These are phyloP conservation scores for Aspergillus sp. DNA, from an alignment of 2,329 filamentous ascomycete species.

Conservation along the genomic window DNA sequence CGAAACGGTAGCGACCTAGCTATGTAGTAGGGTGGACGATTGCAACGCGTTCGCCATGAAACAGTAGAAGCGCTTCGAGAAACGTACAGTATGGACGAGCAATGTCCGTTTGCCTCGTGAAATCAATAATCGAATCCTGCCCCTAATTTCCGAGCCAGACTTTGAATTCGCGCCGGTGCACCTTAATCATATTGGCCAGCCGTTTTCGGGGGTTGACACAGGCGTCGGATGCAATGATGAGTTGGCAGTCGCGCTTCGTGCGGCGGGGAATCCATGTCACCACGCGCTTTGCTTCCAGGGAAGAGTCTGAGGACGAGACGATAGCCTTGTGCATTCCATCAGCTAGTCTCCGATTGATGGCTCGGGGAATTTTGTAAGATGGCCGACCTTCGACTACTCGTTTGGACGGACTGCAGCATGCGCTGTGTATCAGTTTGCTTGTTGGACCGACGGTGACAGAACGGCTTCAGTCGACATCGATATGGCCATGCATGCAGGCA, in stretches of 20 bases:
- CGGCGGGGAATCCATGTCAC: slow-evolving; percentile 47
- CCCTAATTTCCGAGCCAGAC: too few species aligned
- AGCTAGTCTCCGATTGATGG: slow-evolving; percentile 3
- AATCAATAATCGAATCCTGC: slow-evolving; percentile 3
- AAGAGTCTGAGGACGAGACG: slow-evolving; percentile 5
- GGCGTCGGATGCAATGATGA: slow-evolving; percentile 69
- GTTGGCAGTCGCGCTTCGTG: slow-evolving; percentile 56
- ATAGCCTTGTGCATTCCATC: neutral
- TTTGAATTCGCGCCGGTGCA: slow-evolving; percentile 11
- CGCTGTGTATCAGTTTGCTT: slow-evolving; percentile 13
- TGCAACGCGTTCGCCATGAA: too few species aligned
- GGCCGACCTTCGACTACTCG: neutral
- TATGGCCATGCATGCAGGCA: too few species aligned
- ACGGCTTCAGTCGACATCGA: too few species aligned
- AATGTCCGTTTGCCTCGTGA: slow-evolving; percentile 6
- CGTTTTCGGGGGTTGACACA: slow-evolving; percentile 27
- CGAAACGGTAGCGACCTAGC: neutral
- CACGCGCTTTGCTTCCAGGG: slow-evolving; percentile 19
- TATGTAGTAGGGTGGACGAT: neutral
- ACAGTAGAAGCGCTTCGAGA: too few species aligned
- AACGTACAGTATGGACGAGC: too few species aligned
- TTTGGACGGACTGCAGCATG: slow-evolving; percentile 11
- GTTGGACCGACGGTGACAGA: neutral
- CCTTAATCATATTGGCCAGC: slow-evolving; percentile 17
- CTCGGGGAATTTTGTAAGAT: slow-evolving; percentile 12